Conservation (phyloP, 306 rosid species). For the Calophaca sinica region DNA sequence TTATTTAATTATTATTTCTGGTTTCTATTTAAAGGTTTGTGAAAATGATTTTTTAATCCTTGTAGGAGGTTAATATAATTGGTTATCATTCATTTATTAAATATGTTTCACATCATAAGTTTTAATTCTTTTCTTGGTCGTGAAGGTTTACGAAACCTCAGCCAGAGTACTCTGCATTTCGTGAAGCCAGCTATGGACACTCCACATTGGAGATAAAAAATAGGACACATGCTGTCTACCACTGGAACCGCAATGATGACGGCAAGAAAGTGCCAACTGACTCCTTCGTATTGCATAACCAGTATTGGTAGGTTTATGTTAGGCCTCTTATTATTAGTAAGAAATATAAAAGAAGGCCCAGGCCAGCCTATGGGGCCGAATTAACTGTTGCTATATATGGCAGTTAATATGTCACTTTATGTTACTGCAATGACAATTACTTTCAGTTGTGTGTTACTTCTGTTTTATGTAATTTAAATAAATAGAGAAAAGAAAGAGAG, state of each 20-base stretch:
- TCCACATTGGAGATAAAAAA: constrained; percentile 79
- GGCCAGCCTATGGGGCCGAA: no score
- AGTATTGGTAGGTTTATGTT: constrained; percentile 69
- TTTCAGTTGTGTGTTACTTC: no score
- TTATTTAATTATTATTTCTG: constrained; percentile 5
- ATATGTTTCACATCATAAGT: background rate
- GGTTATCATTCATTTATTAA: constrained; percentile 11
- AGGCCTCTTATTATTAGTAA: no score
- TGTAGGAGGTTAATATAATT: background rate
- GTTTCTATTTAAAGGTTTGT: constrained; percentile 7
- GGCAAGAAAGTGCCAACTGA: constrained; percentile 78
- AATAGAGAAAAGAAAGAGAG: no score
- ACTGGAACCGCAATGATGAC: constrained; percentile 94
- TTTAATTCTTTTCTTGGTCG: constrained; percentile 30
- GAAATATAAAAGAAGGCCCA: no score
- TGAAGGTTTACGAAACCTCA: constrained; percentile 83
- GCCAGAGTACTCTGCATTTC: constrained; percentile 87
- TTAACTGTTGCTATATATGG: no score
- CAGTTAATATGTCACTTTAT: no score
- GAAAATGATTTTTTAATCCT: background rate
- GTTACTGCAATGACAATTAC: no score
- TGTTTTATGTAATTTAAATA: no score
- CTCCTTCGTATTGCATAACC: constrained; percentile 74
- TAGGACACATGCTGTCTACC: constrained; percentile 87
- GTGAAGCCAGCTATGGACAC: constrained; percentile 95